Evolutionary conservation across 2,329 filamentous ascomycete species (phyloP).

Genomic region (Venturia aucupariae): DNA sequence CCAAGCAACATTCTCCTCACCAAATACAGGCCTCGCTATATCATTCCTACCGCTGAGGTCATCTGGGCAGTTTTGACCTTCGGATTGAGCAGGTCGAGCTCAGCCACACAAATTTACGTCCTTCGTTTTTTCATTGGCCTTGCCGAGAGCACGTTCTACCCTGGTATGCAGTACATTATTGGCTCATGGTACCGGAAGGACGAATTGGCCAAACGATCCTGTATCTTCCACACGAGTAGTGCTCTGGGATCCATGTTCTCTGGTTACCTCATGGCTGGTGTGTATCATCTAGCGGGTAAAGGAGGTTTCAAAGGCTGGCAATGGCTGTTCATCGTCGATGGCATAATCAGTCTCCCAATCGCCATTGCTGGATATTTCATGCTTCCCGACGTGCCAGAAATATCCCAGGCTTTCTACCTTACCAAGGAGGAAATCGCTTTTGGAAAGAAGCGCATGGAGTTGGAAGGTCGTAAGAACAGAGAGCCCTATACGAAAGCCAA

Average conservation of each 20-base stretch:
- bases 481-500: constrained; percentile 42
- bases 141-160: constrained; percentile 43
- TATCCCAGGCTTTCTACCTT: constrained; percentile 41
- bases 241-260: constrained; percentile 39
- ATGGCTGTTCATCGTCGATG: constrained; percentile 46
- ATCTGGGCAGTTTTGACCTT: constrained; percentile 43
- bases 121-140: constrained; percentile 43
- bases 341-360: constrained; percentile 44
- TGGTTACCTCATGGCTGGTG: constrained; percentile 47
- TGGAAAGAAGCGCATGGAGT: constrained; percentile 40
- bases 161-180: constrained; percentile 44
- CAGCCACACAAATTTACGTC: constrained; percentile 36
- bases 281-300: constrained; percentile 41
- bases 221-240: constrained; percentile 42
- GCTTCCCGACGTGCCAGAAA: constrained; percentile 43
- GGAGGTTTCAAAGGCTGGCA: constrained; percentile 45
- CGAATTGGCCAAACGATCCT: constrained; percentile 43
- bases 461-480: constrained; percentile 38
- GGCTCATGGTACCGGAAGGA: constrained; percentile 43
- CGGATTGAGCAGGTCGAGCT: constrained; percentile 32
- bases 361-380: constrained; percentile 41
- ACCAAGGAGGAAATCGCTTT: constrained; percentile 36
- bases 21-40: constrained; percentile 36
- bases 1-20: constrained; percentile 45
- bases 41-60: constrained; percentile 41